phyloP scores from a whole-genome alignment of 208 protist genomes.

The Trypanosomatidae sp. region DNA sequence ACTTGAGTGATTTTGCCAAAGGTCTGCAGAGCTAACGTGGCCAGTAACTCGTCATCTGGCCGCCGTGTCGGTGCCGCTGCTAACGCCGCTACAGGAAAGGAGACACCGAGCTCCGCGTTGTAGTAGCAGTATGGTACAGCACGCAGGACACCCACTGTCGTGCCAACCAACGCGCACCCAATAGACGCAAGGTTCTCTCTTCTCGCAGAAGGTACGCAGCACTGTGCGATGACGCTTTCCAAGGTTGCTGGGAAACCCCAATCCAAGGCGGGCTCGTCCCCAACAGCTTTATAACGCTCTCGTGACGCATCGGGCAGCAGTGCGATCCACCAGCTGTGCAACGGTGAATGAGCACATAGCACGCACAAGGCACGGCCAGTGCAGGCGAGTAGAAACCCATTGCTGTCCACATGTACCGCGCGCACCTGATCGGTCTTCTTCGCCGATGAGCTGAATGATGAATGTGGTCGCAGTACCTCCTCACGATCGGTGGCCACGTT shows the following conservation, averaged over 20 bases:
- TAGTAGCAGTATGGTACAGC: slow-evolving; percentile 12
- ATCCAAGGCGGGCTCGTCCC: neutral
- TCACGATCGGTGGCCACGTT: neutral
- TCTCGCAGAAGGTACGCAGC: neutral
- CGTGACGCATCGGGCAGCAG: neutral
- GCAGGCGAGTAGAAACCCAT: slow-evolving; percentile 17
- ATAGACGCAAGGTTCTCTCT: neutral
- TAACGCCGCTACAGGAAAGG: neutral
- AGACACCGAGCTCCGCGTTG: neutral
- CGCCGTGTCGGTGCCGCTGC: neutral
- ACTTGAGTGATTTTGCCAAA: slow-evolving; percentile 27
- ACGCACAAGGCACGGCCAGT: slow-evolving; percentile 16
- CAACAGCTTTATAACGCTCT: neutral
- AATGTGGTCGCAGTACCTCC: neutral
- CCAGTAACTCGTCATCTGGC: neutral
- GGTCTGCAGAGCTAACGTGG: neutral
- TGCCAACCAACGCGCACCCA: slow-evolving; percentile 12
- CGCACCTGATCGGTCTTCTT: slow-evolving; percentile 16
- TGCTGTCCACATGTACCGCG: slow-evolving; percentile 21
- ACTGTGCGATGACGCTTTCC: slow-evolving; percentile 5
- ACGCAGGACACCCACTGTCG: slow-evolving; percentile 16
- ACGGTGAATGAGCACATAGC: neutral
- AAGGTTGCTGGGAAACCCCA: slow-evolving; percentile 1
- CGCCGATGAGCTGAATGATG: neutral
- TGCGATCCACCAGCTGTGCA: slow-evolving; percentile 1